Percentiles rank a stretch among this genome's conserved stretches.
Evolutionary conservation across 495 filamentous ascomycete genomes (phyloP).

Genomic region (Hypoxylon fuscum): DNA sequence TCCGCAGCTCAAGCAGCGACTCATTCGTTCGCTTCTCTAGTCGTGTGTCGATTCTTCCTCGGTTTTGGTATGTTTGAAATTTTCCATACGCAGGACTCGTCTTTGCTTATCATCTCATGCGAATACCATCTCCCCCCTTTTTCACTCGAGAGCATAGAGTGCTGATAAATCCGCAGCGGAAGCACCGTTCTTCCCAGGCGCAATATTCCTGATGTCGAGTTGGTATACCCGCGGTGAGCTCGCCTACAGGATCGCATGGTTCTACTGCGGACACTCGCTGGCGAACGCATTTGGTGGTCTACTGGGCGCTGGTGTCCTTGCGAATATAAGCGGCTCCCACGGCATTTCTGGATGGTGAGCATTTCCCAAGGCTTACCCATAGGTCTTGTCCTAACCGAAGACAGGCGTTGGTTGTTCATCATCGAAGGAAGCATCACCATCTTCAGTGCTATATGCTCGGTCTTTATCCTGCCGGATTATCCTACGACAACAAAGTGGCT

Average conservation of each 20-base stretch:
- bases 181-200: slow-evolving; percentile 62
- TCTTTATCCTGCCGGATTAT: slow-evolving; percentile 55
- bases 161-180: slow-evolving; percentile 46
- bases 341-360: slow-evolving; percentile 53
- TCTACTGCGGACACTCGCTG: slow-evolving; percentile 65
- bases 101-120: background rate
- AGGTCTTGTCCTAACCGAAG: slow-evolving; percentile 1
- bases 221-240: slow-evolving; percentile 63
- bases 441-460: slow-evolving; percentile 46
- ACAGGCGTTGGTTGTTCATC: slow-evolving; percentile 49
- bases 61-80: slow-evolving; percentile 55
- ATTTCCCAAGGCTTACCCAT: background rate
- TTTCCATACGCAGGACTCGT: background rate
- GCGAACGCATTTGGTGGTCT: slow-evolving; percentile 68
- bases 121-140: background rate
- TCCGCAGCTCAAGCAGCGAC: slow-evolving; percentile 64
- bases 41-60: slow-evolving; percentile 69
- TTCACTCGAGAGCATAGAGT: background rate
- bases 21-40: slow-evolving; percentile 62
- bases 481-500: slow-evolving; percentile 56
- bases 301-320: slow-evolving; percentile 62
- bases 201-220: slow-evolving; percentile 59
- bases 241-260: slow-evolving; percentile 62
- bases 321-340: slow-evolving; percentile 48
- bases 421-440: slow-evolving; percentile 56